These are phyloP conservation scores for Mycena haematopus DNA, from an alignment of 768 basidiomycete genomes.

Conservation along the genomic window DNA sequence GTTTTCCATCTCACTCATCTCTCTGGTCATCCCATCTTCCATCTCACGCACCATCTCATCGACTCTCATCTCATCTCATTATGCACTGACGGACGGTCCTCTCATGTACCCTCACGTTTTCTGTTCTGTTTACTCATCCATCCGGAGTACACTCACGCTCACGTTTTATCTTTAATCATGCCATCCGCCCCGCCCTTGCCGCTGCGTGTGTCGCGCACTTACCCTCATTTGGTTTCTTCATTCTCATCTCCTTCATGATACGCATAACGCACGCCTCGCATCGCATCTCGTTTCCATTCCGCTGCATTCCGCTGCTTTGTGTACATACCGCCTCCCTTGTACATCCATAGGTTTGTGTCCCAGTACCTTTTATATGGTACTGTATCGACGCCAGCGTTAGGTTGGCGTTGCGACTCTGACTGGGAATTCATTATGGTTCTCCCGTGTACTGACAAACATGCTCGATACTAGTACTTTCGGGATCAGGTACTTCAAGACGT, in stretches of 20 bases:
- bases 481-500: neutral
- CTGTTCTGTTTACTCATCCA: too few species aligned
- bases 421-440: neutral
- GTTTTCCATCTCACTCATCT: constrained; percentile 4
- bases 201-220: neutral
- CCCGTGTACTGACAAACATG: constrained; percentile 11
- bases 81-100: neutral
- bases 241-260: constrained; percentile 4
- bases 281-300: neutral
- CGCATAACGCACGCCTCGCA: neutral
- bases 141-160: too few species aligned
- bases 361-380: neutral
- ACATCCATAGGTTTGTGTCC: neutral
- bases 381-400: neutral
- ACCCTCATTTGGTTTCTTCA: neutral
- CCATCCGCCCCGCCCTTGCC: neutral
- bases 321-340: neutral
- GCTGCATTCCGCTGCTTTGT: too few species aligned
- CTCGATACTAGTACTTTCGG: neutral
- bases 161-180: neutral
- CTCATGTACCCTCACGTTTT: neutral
- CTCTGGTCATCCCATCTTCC: neutral
- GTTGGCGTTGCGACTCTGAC: neutral
- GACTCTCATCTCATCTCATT: constrained; percentile 9
- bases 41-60: neutral